phyloP scores from a whole-genome alignment of 768 basidiomycete genomes.

The Collybia sordida region DNA sequence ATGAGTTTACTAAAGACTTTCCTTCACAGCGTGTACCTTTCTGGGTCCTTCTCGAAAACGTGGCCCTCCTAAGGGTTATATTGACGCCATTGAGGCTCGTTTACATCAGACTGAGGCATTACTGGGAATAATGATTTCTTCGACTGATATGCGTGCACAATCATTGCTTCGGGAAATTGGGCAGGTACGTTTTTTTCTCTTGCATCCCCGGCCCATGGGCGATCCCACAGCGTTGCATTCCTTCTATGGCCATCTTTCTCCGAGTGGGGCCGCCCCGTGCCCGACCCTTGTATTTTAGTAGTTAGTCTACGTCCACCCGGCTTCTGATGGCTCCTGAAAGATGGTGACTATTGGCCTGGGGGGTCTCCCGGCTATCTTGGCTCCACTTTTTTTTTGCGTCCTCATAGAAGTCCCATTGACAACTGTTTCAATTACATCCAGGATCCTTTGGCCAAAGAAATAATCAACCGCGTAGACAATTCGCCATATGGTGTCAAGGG shows the following conservation, averaged over 20 bases:
- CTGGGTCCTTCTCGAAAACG: slow-evolving; percentile 79
- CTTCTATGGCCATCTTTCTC: neutral
- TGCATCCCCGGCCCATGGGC: neutral
- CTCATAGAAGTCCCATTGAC: slow-evolving; percentile 1
- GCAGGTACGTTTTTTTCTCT: slow-evolving; percentile 37
- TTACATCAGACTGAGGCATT: slow-evolving; percentile 91
- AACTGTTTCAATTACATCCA: slow-evolving; percentile 26
- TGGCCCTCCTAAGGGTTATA: slow-evolving; percentile 92
- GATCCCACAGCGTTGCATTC: too few relatives aligned
- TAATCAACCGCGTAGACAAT: slow-evolving; percentile 78
- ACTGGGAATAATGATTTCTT: slow-evolving; percentile 75
- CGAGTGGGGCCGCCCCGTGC: neutral
- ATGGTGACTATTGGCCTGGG: too few relatives aligned
- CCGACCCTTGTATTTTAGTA: slow-evolving; percentile 7
- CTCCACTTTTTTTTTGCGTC: neutral
- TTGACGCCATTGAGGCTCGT: slow-evolving; percentile 90
- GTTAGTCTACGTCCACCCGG: neutral
- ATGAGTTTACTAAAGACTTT: slow-evolving; percentile 7
- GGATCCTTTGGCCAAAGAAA: slow-evolving; percentile 80
- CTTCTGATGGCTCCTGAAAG: neutral
- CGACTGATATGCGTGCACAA: slow-evolving; percentile 38
- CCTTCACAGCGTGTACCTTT: slow-evolving; percentile 65
- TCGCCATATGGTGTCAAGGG: slow-evolving; percentile 79
- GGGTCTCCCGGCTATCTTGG: neutral
- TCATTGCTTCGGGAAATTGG: slow-evolving; percentile 49